These are phyloP conservation scores for Acanthamoeba culbertsoni DNA, from an alignment of 208 protist species.

Conservation along the genomic window DNA sequence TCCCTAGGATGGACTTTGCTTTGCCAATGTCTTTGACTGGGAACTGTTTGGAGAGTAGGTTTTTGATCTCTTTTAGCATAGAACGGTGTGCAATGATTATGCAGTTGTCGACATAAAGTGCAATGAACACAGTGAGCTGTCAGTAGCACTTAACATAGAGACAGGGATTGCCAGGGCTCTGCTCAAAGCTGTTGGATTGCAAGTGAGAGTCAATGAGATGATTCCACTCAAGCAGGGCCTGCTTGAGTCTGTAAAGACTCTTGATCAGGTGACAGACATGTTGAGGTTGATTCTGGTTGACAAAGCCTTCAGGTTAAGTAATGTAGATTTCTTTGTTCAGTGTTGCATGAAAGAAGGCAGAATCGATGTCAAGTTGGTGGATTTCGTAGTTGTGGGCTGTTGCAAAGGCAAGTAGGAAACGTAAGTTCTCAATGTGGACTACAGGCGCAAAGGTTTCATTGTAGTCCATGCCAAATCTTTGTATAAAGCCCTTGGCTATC, in stretches of 20 bases:
- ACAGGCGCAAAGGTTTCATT: slow-evolving; percentile 28
- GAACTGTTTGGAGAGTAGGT: background rate
- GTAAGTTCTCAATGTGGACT: background rate
- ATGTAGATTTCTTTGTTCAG: slow-evolving; percentile 11
- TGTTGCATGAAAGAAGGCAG: background rate
- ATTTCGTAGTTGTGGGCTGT: background rate
- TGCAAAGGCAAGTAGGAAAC: background rate
- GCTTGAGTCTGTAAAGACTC: slow-evolving; percentile 43
- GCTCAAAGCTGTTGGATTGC: background rate
- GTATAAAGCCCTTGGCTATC: slow-evolving; percentile 8
- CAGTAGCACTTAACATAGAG: background rate
- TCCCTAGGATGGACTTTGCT: background rate
- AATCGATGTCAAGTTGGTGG: background rate
- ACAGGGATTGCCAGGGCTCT: background rate
- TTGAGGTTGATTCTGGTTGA: background rate
- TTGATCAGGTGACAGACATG: background rate
- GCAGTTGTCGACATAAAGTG: background rate
- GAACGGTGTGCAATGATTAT: background rate
- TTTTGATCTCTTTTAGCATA: background rate
- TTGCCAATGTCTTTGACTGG: background rate
- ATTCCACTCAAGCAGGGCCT: slow-evolving; percentile 9
- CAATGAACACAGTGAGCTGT: background rate
- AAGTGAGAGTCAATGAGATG: background rate
- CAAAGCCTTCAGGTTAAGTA: slow-evolving; percentile 10
- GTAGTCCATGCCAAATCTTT: background rate